Conservation (phyloP, 2,329 filamentous ascomycete genomes). For the Boeremia lycopersici region DNA sequence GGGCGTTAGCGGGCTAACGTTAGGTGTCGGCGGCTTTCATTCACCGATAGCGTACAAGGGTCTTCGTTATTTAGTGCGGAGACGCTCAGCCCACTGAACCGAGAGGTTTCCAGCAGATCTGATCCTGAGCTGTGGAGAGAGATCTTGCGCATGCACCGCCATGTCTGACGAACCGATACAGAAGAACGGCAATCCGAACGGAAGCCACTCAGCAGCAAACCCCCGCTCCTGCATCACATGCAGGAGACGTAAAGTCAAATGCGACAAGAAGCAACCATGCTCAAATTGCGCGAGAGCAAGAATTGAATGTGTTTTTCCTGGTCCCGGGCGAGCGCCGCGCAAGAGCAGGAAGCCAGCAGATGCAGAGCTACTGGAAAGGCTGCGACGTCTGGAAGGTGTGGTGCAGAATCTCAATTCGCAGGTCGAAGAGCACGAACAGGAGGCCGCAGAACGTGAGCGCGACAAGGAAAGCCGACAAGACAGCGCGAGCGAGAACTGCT, state of each 20-base stretch:
- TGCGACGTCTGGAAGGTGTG: constrained; percentile 76
- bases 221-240: constrained; percentile 47
- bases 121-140: not conserved
- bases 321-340: constrained; percentile 73
- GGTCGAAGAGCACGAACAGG: constrained; percentile 45
- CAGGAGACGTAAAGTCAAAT: constrained; percentile 68
- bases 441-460: constrained; percentile 36
- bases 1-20: constrained; percentile 11
- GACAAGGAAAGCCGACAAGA: constrained; percentile 16
- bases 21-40: constrained; percentile 7
- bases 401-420: constrained; percentile 64
- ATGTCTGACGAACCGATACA: constrained; percentile 37
- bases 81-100: not conserved
- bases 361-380: constrained; percentile 72
- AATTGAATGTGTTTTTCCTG: constrained; percentile 75
- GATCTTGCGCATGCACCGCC: not conserved
- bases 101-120: not conserved
- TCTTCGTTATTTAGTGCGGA: constrained; percentile 1
- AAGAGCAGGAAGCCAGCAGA: constrained; percentile 71
- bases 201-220: constrained; percentile 23
- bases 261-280: constrained; percentile 78
- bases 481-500: constrained; percentile 16
- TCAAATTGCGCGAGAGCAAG: constrained; percentile 74
- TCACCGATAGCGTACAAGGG: constrained; percentile 15
- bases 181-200: constrained; percentile 26